Evolutionary conservation across 148 eudicot genomes (phyloP).

Genomic region (Euryodendron excelsum): DNA sequence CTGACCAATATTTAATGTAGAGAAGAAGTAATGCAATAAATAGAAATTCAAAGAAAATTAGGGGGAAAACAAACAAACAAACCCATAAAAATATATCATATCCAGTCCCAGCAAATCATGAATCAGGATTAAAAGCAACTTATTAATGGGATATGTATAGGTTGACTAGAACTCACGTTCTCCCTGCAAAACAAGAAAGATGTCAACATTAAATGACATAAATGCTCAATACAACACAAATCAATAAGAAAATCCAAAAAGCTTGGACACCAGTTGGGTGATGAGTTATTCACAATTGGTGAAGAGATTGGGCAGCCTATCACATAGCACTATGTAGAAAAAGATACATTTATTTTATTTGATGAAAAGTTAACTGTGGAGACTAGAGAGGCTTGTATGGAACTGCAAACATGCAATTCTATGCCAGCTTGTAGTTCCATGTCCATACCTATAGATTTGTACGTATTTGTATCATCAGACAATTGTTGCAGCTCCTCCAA

Average conservation of each 20-base stretch:
- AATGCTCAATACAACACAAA: too few relatives aligned
- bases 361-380: neutral
- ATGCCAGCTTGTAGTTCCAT: neutral
- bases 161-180: conserved; percentile 71
- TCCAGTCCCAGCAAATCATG: conserved; percentile 11
- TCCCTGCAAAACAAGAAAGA: conserved; percentile 64
- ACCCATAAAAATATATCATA: conserved; percentile 7
- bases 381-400: neutral
- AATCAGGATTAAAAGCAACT: conserved; percentile 10
- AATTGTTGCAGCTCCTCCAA: conserved; percentile 84
- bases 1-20: conserved; percentile 33
- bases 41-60: neutral
- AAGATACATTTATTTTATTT: neutral
- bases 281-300: neutral
- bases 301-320: neutral
- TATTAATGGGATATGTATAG: neutral
- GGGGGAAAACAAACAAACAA: conserved; percentile 13
- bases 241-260: too few relatives aligned
- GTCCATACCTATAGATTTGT: conserved; percentile 79
- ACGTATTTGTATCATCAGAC: conserved; percentile 89
- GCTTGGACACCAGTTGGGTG: too few relatives aligned
- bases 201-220: too few relatives aligned
- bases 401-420: neutral
- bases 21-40: conserved; percentile 1
- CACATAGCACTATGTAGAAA: neutral